These are phyloP conservation scores for Parachaetomium inaequale DNA, from an alignment of 495 filamentous ascomycete genomes.

Conservation along the genomic window DNA sequence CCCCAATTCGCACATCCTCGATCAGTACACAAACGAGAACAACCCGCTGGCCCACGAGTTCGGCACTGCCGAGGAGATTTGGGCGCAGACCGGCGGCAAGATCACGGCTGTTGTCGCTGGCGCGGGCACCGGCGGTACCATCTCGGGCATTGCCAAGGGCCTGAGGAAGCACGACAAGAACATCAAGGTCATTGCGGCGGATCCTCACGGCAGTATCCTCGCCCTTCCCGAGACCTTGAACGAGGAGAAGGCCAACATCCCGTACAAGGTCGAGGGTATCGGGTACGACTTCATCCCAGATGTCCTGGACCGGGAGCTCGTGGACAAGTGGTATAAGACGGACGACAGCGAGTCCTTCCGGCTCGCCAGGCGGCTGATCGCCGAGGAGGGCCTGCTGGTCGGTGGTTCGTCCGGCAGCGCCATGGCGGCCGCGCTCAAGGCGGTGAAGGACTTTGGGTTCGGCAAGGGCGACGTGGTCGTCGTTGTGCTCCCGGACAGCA, in stretches of 20 bases:
- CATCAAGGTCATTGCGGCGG: conserved; percentile 84
- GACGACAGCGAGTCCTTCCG: conserved; percentile 87
- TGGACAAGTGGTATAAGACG: conserved; percentile 99
- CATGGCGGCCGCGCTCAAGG: conserved; percentile 76
- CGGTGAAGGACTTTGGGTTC: conserved; percentile 69
- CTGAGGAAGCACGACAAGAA: conserved; percentile 79
- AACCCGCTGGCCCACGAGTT: conserved; percentile 93
- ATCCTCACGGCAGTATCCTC: conserved; percentile 85
- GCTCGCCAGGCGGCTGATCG: conserved; percentile 82
- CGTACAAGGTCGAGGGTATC: conserved; percentile 98
- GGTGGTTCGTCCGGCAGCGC: conserved; percentile 94
- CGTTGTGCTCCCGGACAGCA: conserved; percentile 89
- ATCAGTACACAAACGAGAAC: conserved; percentile 89
- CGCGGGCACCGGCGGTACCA: conserved; percentile 92
- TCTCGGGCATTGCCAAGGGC: conserved; percentile 83
- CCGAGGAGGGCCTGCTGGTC: conserved; percentile 91
- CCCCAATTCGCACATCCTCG: conserved; percentile 92
- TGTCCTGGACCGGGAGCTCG: conserved; percentile 73
- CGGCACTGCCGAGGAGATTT: conserved; percentile 95
- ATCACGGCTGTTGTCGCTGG: conserved; percentile 86
- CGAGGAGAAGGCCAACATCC: conserved; percentile 68
- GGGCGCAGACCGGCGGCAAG: conserved; percentile 81
- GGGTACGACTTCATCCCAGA: conserved; percentile 98
- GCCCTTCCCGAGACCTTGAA: conserved; percentile 77
- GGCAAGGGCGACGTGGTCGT: conserved; percentile 79